phyloP scores from a whole-genome alignment of 768 basidiomycete genomes.

The Serendipita vermifera region DNA sequence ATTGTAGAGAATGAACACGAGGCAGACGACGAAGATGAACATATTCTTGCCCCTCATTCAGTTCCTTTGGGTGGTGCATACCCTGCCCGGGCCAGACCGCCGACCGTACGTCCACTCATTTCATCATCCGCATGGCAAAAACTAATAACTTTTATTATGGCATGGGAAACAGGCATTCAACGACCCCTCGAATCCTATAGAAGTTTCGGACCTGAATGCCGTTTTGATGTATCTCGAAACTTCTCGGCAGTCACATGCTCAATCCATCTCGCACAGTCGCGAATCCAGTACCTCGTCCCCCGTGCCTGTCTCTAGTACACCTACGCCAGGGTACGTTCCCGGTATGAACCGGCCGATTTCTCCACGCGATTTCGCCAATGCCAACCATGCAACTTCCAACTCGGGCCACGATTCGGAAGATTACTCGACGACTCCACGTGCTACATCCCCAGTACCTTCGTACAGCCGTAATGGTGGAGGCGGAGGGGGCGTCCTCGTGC shows the following conservation, averaged over 20 bases:
- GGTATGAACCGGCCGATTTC: conserved; percentile 89
- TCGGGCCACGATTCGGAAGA: conserved; percentile 40
- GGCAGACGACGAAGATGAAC: conserved; percentile 36
- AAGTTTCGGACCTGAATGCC: not conserved
- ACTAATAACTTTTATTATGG: not conserved
- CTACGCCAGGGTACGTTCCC: conserved; percentile 76
- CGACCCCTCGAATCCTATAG: not conserved
- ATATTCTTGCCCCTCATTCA: conserved; percentile 14
- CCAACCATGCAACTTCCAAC: conserved; percentile 51
- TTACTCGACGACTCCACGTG: conserved; percentile 60
- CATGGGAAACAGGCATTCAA: not conserved
- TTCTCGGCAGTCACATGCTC: too few relatives aligned
- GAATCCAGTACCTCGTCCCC: conserved; percentile 40
- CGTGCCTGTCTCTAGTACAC: conserved; percentile 39
- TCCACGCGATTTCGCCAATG: conserved; percentile 53
- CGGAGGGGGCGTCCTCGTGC: too few relatives aligned
- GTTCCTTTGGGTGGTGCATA: conserved; percentile 9
- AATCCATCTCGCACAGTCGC: not conserved
- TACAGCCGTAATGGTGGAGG: conserved; percentile 12
- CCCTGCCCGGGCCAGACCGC: conserved; percentile 1
- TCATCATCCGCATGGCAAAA: too few relatives aligned
- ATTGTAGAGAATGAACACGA: conserved; percentile 43
- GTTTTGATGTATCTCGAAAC: not conserved
- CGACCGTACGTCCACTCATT: conserved; percentile 9
- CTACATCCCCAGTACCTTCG: conserved; percentile 46